Evolutionary conservation across 2,329 filamentous ascomycete genomes (phyloP).

Genomic region (Drechslerella dactyloides): DNA sequence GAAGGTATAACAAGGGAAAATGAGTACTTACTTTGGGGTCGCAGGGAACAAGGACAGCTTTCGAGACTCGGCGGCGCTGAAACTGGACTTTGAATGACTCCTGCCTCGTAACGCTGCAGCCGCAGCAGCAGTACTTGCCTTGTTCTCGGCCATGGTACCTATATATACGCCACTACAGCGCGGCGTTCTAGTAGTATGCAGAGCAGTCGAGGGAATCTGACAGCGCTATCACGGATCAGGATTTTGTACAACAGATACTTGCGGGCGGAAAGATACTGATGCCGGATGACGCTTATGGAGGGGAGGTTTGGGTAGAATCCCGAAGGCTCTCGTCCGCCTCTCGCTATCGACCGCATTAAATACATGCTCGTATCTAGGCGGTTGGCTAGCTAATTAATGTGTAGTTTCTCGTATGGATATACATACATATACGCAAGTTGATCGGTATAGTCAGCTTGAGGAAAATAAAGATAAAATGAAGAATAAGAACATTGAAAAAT

Average conservation of each 20-base stretch:
- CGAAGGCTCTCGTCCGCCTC: no score
- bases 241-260: no score
- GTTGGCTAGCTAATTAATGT: no score
- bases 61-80: conserved; percentile 14
- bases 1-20: background rate
- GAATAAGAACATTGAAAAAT: background rate
- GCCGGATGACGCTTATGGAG: no score
- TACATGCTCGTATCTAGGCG: no score
- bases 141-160: conserved; percentile 5
- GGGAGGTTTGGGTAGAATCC: no score
- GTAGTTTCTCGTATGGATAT: no score
- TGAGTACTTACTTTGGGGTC: conserved; percentile 21
- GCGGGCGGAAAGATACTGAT: no score
- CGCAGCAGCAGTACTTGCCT: conserved; percentile 30
- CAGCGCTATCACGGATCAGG: no score
- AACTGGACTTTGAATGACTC: conserved; percentile 4
- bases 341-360: no score
- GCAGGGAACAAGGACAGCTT: conserved; percentile 34
- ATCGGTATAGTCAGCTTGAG: background rate
- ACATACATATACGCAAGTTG: no score
- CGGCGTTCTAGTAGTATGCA: background rate
- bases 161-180: background rate
- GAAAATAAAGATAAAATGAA: background rate
- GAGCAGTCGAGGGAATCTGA: background rate
- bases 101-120: conserved; percentile 31